Evolutionary conservation across 2,329 filamentous ascomycete species (phyloP), one percentile per base, ranked within the genome.

Genomic region (Diaporthe citriasiana): DNA sequence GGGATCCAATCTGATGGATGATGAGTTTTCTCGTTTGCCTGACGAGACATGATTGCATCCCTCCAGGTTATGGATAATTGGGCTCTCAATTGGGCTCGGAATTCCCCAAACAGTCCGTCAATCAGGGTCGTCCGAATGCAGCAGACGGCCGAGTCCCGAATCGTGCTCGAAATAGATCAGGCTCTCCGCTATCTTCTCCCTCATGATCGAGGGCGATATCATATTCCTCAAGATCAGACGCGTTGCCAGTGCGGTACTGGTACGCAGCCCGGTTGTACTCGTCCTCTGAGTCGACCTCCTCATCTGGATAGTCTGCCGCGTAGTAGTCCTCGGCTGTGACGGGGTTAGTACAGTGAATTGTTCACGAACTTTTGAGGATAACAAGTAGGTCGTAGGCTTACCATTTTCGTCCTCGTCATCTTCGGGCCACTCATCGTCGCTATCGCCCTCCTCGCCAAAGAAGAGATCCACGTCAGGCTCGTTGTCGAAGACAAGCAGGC

Each of bases 251-350:
- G 56, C 87, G 85, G 78, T 88, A 91, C 45, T 84, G 82, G 79
- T 92, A 92, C 1, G 89, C 81, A 71, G 90, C 87, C 13, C 85
- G 84, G 56, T 86, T 89, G 75, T 87, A 89, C 80, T 93, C 91
- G 77, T 93, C 91, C 77, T 95, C 93, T 22, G 90, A 92, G 57
- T 90, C 92, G 19, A 95, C 88, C 80, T 95, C 93, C 71, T 95
- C 93, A 76, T 95, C 93, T 0, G 93, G 93, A 77, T 95, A 95
- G 80, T 95, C 93, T 71, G 93, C 92, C 4, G 91, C 91, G 79
- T 95, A 95, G 82, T 94, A 92, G 78, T 94, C 93, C 80, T 95
- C 93, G 47, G 93, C 92, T 92, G 75, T n/a, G 55, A 45, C 9
- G 1, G 13, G 40, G 78, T 78, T 30, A 75, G 13, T 35, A 63